Evolutionary conservation across 768 basidiomycete genomes (phyloP).

Genomic region (Rubroboletus pulcherrimus): DNA sequence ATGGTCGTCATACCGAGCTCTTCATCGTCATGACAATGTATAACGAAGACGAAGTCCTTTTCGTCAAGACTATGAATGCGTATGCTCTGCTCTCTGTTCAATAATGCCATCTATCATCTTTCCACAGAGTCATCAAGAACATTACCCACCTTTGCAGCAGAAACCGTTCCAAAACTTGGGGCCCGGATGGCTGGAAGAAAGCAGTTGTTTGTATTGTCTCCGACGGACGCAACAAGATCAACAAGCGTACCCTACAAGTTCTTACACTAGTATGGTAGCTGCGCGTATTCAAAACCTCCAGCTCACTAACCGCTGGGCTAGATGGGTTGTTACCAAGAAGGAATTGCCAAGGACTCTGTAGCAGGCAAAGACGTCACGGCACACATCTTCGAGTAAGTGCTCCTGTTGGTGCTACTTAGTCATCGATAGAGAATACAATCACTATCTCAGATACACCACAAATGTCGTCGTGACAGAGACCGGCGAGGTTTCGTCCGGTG

Average conservation of each 20-base stretch:
- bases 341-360: constrained; percentile 84
- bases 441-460: constrained; percentile 59
- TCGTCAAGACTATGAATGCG: constrained; percentile 82
- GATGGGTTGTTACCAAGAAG: constrained; percentile 90
- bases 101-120: constrained; percentile 7
- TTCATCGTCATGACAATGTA: constrained; percentile 98
- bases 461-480: constrained; percentile 72
- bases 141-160: constrained; percentile 74
- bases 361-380: constrained; percentile 89
- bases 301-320: constrained; percentile 22
- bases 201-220: constrained; percentile 86
- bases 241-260: constrained; percentile 88
- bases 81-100: constrained; percentile 33
- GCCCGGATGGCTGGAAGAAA: constrained; percentile 87
- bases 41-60: constrained; percentile 84
- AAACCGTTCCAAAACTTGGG: constrained; percentile 74
- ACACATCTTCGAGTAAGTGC: constrained; percentile 82
- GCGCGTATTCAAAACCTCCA: neutral
- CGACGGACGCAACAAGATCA: constrained; percentile 82
- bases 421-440: neutral
- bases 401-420: neutral
- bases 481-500: constrained; percentile 74
- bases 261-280: constrained; percentile 59
- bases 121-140: constrained; percentile 76
- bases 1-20: constrained; percentile 80